Evolutionary conservation across 2,329 filamentous ascomycete genomes (phyloP).

Genomic region (Alternaria metachromatica): DNA sequence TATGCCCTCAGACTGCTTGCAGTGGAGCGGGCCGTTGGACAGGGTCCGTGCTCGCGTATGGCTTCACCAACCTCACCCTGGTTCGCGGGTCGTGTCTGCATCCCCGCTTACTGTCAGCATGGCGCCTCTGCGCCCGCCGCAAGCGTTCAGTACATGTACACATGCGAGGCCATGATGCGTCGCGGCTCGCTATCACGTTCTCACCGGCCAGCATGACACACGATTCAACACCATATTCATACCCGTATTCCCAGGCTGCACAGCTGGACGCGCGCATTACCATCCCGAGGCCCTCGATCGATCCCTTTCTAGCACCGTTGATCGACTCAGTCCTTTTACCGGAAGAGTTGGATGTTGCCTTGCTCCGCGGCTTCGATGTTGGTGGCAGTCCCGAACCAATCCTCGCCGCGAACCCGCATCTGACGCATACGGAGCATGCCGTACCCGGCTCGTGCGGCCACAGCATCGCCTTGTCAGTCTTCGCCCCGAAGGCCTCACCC

Average conservation of each 20-base stretch:
- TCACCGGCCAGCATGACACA: neutral
- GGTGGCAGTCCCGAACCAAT: constrained; percentile 50
- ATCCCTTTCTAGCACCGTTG: constrained; percentile 8
- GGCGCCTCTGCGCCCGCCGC: neutral
- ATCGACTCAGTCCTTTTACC: constrained; percentile 11
- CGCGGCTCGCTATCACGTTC: neutral
- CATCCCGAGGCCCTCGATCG: constrained; percentile 6
- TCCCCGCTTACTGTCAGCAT: neutral
- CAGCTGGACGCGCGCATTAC: constrained; percentile 17
- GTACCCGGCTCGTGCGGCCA: constrained; percentile 47
- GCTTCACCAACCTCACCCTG: neutral
- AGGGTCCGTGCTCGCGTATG: neutral
- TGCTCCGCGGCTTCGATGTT: constrained; percentile 13
- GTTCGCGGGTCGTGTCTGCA: neutral
- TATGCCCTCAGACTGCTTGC: neutral
- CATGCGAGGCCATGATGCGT: neutral
- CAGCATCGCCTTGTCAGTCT: constrained; percentile 63
- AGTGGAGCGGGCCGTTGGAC: neutral
- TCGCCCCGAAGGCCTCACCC: constrained; percentile 57
- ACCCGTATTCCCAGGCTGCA: constrained; percentile 15
- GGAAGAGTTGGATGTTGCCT: constrained; percentile 16
- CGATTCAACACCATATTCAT: neutral
- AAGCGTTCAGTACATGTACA: neutral
- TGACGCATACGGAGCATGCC: constrained; percentile 56
- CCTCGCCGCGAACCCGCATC: constrained; percentile 63